phyloP scores from a whole-genome alignment of 208 protist genomes.

The Lotmaria passim region DNA sequence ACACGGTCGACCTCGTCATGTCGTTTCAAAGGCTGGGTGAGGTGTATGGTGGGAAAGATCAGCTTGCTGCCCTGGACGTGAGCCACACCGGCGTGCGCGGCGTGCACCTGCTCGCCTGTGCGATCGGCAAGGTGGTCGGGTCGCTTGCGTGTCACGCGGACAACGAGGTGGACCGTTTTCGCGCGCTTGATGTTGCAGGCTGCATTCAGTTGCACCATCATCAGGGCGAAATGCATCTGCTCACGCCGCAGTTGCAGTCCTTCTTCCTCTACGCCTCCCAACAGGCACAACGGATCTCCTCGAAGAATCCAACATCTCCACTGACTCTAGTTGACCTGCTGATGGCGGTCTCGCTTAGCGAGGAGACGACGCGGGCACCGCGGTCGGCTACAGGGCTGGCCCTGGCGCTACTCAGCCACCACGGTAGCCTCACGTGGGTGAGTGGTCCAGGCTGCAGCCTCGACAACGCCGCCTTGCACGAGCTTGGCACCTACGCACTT shows the following conservation, averaged over 20 bases:
- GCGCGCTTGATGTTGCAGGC: slow-evolving; percentile 51
- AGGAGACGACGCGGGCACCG: background rate
- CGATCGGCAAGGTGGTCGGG: slow-evolving; percentile 21
- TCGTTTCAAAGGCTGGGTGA: slow-evolving; percentile 24
- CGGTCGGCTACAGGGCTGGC: slow-evolving; percentile 35
- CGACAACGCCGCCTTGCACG: slow-evolving; percentile 39
- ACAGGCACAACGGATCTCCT: background rate
- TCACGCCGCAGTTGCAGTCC: slow-evolving; percentile 2
- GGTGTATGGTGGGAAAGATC: slow-evolving; percentile 17
- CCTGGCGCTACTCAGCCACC: slow-evolving; percentile 34
- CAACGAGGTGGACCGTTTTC: slow-evolving; percentile 16
- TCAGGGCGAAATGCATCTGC: background rate
- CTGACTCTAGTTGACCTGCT: slow-evolving; percentile 24
- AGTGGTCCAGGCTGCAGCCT: slow-evolving; percentile 46
- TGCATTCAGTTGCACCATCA: slow-evolving; percentile 40
- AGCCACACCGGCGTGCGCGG: slow-evolving; percentile 56
- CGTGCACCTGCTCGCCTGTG: slow-evolving; percentile 48
- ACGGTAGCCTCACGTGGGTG: slow-evolving; percentile 34
- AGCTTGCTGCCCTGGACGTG: slow-evolving; percentile 45
- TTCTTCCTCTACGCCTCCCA: background rate
- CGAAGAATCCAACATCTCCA: background rate
- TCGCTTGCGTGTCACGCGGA: background rate
- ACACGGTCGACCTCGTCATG: slow-evolving; percentile 11
- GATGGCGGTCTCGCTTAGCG: slow-evolving; percentile 12
- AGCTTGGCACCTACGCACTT: slow-evolving; percentile 45